A percentile compares a stretch with the other conserved stretches of the same genome.
These are phyloP conservation scores for Plasmodium knowlesi DNA, from an alignment of 169 alveolate genomes.

Conservation along the genomic window DNA sequence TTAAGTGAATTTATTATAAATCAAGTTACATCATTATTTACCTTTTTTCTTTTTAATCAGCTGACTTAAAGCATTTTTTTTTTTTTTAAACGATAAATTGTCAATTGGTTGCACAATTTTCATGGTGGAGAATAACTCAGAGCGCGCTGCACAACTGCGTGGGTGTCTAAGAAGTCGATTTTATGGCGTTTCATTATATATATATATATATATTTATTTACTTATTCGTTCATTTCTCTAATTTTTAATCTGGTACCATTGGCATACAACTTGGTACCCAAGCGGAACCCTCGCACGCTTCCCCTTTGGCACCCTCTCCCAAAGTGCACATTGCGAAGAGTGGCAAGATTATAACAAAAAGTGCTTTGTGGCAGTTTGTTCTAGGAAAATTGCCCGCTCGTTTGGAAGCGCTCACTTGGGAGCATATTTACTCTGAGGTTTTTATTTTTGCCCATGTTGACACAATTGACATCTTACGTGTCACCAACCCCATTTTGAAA, in stretches of 20 bases:
- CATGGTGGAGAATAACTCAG: not conserved
- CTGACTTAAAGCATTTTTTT: not conserved
- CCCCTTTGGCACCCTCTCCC: constrained; percentile 5
- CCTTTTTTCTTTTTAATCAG: not conserved
- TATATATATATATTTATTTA: too few species aligned
- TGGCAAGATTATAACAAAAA: constrained; percentile 9
- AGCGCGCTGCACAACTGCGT: not conserved
- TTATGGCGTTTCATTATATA: not conserved
- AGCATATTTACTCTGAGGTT: not conserved
- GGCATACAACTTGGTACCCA: constrained; percentile 3
- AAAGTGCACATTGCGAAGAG: not conserved
- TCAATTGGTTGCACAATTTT: constrained; percentile 1
- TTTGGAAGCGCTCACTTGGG: not conserved
- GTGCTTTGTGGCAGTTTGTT: constrained; percentile 21
- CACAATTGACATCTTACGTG: not conserved
- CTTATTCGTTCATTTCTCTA: not conserved
- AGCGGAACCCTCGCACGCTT: not conserved
- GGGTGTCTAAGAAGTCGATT: constrained; percentile 1
- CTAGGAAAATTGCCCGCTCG: constrained; percentile 7
- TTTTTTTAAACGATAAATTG: constrained; percentile 19
- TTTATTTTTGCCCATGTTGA: not conserved
- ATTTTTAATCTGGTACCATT: not conserved
- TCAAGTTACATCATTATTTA: not conserved
- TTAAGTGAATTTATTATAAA: not conserved
- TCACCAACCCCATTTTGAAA: constrained; percentile 1